Evolutionary conservation across 257 asterid species (phyloP).

Genomic region (Solanum arcanum): DNA sequence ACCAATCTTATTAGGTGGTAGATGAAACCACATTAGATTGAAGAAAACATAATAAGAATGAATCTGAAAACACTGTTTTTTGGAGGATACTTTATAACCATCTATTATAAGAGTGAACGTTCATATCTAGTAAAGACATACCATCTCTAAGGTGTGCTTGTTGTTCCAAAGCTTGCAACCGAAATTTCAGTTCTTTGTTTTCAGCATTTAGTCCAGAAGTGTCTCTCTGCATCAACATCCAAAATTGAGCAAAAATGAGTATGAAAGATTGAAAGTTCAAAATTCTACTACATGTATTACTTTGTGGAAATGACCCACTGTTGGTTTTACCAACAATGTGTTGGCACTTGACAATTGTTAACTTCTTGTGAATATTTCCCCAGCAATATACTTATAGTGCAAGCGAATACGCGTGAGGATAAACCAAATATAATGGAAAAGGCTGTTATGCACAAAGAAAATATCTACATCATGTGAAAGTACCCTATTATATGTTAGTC

Average conservation of each 20-base stretch:
- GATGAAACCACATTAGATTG: neutral
- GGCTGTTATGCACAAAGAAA: neutral
- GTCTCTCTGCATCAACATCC: conserved; percentile 51
- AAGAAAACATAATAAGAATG: neutral
- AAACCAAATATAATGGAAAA: neutral
- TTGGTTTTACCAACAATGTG: neutral
- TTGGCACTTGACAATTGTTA: too few relatives aligned
- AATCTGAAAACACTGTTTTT: neutral
- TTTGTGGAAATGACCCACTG: neutral
- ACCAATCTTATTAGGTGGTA: neutral
- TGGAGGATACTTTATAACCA: neutral
- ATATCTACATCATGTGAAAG: neutral
- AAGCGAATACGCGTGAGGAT: neutral
- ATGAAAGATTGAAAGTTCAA: neutral
- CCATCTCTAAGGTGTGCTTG: conserved; percentile 97
- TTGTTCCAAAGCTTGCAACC: conserved; percentile 77
- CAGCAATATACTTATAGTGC: neutral
- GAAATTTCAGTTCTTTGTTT: conserved; percentile 86
- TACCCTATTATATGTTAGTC: neutral
- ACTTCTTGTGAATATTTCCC: neutral
- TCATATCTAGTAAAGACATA: conserved; percentile 10
- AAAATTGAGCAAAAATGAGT: neutral
- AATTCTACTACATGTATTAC: neutral
- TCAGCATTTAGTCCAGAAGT: conserved; percentile 61
- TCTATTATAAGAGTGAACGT: neutral